phyloP scores from a whole-genome alignment of 257 asterid genomes.

The Jacaranda copaia region DNA sequence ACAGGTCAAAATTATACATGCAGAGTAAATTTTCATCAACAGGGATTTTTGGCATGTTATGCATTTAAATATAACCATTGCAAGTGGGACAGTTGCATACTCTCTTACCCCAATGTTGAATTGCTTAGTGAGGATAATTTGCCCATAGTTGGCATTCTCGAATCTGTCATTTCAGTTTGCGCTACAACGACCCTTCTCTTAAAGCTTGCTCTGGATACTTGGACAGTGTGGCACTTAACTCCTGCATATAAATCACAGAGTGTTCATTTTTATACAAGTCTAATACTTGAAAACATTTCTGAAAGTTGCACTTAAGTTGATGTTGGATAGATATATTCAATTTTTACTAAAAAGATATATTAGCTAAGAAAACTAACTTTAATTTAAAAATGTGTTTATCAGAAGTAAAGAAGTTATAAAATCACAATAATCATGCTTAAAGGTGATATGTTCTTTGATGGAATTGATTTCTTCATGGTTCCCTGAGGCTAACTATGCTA shows the following conservation, averaged over 20 bases:
- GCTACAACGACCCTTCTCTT: not conserved
- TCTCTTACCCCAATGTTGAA: not conserved
- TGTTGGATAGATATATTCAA: not conserved
- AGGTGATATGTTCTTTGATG: not conserved
- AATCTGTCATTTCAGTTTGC: constrained; percentile 13
- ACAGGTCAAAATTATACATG: constrained; percentile 12
- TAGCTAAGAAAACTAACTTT: constrained; percentile 3
- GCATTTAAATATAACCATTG: constrained; percentile 18
- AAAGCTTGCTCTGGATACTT: not conserved
- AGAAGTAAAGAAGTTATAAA: not conserved
- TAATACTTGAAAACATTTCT: constrained; percentile 6
- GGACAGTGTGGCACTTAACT: constrained; percentile 11
- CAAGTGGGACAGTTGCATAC: constrained; percentile 17
- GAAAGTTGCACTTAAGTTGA: not conserved
- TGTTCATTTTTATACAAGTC: constrained; percentile 13
- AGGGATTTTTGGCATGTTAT: constrained; percentile 7
- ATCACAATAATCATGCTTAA: not conserved
- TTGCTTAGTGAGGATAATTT: constrained; percentile 22
- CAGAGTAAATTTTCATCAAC: not conserved
- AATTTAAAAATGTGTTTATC: not conserved
- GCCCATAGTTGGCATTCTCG: constrained; percentile 4
- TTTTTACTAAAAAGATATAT: not conserved
- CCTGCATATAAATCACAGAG: constrained; percentile 12
- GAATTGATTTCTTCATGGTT: constrained; percentile 8
- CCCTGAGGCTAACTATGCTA: not conserved